A percentile compares a stretch with the other conserved stretches of the same genome.
Conservation (phyloP, 2,329 filamentous ascomycete genomes). For the Capronia americana region DNA sequence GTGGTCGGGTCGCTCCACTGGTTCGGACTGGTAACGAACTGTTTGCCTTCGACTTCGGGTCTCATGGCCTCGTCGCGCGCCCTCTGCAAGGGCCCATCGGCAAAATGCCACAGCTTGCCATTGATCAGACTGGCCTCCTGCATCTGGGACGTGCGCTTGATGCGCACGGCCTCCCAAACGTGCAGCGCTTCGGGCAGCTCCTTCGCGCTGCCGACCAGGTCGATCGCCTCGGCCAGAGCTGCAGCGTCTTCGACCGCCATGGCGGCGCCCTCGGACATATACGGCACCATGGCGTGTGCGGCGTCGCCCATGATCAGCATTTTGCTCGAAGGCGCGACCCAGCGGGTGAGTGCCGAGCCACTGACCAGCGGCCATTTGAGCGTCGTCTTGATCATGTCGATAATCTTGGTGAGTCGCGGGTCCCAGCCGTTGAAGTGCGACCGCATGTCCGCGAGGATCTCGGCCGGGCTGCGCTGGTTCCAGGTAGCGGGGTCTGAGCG, state of each 20-base stretch:
- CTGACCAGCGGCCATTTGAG: constrained; percentile 46
- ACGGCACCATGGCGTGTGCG: constrained; percentile 54
- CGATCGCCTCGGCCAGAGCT: constrained; percentile 43
- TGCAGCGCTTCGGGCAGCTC: constrained; percentile 46
- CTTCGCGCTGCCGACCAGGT: constrained; percentile 17
- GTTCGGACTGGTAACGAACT: constrained; percentile 52
- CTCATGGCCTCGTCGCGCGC: constrained; percentile 53
- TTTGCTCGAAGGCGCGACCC: constrained; percentile 43
- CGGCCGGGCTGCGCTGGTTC: constrained; percentile 40
- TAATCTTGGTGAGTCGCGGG: constrained; percentile 46
- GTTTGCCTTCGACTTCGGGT: constrained; percentile 49
- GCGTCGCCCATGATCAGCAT: constrained; percentile 52
- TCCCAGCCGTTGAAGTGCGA: constrained; percentile 35
- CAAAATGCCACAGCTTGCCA: constrained; percentile 56
- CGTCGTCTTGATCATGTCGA: constrained; percentile 45
- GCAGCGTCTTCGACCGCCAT: constrained; percentile 55
- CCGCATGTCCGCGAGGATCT: constrained; percentile 44
- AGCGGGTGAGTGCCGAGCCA: constrained; percentile 41
- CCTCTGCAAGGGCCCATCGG: constrained; percentile 51
- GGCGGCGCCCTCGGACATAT: constrained; percentile 53
- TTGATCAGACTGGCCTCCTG: constrained; percentile 56
- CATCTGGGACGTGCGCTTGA: constrained; percentile 48
- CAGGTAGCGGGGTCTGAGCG: constrained; percentile 44
- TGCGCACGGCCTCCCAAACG: constrained; percentile 49
- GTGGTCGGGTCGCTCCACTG: constrained; percentile 58